Evolutionary conservation across 371 early-diverging fungal genomes (phyloP).

Genomic region (Rhizopus stolonifer): DNA sequence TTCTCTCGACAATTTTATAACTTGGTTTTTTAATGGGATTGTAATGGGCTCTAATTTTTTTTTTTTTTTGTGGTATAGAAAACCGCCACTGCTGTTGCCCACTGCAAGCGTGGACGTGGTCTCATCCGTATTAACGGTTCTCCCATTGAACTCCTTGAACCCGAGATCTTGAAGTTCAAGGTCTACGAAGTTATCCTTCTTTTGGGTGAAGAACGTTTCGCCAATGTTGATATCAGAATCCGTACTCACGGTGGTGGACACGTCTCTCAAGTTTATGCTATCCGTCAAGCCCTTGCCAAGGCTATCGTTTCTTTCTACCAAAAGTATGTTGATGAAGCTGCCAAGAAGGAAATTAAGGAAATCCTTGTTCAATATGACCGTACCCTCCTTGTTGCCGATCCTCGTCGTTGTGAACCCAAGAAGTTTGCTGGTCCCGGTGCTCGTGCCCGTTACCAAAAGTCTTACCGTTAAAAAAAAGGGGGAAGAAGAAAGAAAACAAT

Average conservation of each 20-base stretch:
- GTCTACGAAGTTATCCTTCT: constrained; percentile 98
- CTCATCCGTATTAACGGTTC: constrained; percentile 95
- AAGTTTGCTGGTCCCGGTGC: constrained; percentile 99
- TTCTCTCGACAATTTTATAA: too few relatives aligned
- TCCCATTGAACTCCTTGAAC: constrained; percentile 95
- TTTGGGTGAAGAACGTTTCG: constrained; percentile 95
- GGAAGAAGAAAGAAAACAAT: neutral
- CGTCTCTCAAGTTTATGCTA: constrained; percentile 97
- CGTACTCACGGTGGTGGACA: constrained; percentile 98
- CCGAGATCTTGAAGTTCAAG: constrained; percentile 97
- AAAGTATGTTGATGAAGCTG: constrained; percentile 98
- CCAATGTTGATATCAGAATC: constrained; percentile 96
- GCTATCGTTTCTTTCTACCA: constrained; percentile 99
- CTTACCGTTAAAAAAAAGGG: constrained; percentile 79
- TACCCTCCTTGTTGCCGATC: constrained; percentile 98
- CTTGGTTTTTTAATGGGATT: too few relatives aligned
- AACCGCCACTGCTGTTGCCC: constrained; percentile 99
- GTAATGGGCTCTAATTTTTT: too few relatives aligned
- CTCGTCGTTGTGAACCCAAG: constrained; percentile 99
- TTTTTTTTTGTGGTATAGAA: too few relatives aligned
- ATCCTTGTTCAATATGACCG: constrained; percentile 96
- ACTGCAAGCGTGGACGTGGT: constrained; percentile 97
- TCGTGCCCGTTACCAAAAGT: constrained; percentile 99
- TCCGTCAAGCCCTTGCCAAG: constrained; percentile 99
- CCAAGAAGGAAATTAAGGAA: constrained; percentile 99